Evolutionary conservation across 768 basidiomycete species (phyloP).

Genomic region (Cyclocybe cylindracea): DNA sequence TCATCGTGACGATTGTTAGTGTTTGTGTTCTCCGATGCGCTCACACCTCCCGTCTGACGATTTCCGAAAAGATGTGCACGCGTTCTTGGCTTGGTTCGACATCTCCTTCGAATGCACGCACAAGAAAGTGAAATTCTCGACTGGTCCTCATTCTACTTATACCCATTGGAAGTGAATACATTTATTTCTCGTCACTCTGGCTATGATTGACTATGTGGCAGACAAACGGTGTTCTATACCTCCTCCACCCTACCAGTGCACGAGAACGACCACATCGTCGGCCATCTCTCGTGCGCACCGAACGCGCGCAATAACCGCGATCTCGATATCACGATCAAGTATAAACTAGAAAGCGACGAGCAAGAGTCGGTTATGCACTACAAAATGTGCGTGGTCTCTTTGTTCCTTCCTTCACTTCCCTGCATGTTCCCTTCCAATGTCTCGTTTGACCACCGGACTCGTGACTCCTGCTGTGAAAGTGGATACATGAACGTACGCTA

Average conservation of each 20-base stretch:
- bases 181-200: neutral
- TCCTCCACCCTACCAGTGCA: constrained; percentile 70
- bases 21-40: neutral
- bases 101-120: constrained; percentile 94
- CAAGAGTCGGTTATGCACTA: constrained; percentile 54
- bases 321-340: constrained; percentile 85
- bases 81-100: constrained; percentile 99
- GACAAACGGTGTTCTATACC: constrained; percentile 99
- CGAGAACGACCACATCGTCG: constrained; percentile 72
- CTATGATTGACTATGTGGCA: constrained; percentile 23
- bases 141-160: constrained; percentile 96
- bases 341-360: constrained; percentile 45
- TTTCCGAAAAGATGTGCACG: constrained; percentile 74
- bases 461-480: too few species aligned
- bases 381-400: constrained; percentile 77
- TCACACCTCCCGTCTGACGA: constrained; percentile 3
- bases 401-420: constrained; percentile 19
- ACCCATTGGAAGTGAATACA: constrained; percentile 91
- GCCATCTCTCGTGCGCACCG: constrained; percentile 77
- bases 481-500: constrained; percentile 47
- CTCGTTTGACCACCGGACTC: neutral
- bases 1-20: constrained; percentile 90
- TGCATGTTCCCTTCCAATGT: constrained; percentile 9
- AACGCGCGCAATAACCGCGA: constrained; percentile 95
- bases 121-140: constrained; percentile 94